A percentile compares a stretch with the other conserved stretches of the same genome.
These are phyloP conservation scores for Monilinia vaccinii-corymbosi DNA, from an alignment of 2,329 filamentous ascomycete genomes.

Conservation along the genomic window DNA sequence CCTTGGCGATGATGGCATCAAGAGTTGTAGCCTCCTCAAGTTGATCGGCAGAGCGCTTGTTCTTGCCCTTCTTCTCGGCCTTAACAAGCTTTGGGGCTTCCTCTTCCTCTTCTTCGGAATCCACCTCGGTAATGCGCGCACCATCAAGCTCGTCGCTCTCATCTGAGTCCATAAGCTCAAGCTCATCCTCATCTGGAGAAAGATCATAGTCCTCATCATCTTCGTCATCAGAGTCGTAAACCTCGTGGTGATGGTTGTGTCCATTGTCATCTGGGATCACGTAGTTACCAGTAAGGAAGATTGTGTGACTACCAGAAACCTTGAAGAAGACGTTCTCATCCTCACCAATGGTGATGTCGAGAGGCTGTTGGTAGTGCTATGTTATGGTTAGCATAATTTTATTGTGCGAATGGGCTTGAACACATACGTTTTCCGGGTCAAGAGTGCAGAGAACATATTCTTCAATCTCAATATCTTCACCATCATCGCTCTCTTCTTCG, in stretches of 20 bases:
- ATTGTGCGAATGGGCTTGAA: not conserved
- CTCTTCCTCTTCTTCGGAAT: conserved; percentile 70
- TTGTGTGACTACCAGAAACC: conserved; percentile 78
- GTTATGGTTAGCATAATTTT: conserved; percentile 24
- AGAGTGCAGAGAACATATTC: conserved; percentile 94
- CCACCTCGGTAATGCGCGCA: conserved; percentile 76
- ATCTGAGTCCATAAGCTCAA: conserved; percentile 48
- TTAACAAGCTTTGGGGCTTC: conserved; percentile 53
- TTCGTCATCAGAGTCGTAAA: conserved; percentile 50
- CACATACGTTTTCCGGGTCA: conserved; percentile 76
- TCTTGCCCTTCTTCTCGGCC: conserved; percentile 54
- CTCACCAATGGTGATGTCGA: conserved; percentile 86
- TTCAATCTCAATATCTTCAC: conserved; percentile 61
- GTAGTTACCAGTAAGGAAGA: conserved; percentile 96
- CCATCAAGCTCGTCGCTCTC: conserved; percentile 72
- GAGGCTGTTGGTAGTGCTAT: conserved; percentile 87
- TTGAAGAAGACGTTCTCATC: conserved; percentile 88
- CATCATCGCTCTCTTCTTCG: conserved; percentile 50
- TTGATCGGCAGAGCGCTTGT: conserved; percentile 81
- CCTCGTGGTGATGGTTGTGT: conserved; percentile 46
- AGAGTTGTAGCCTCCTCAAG: conserved; percentile 56
- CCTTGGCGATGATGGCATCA: conserved; percentile 76
- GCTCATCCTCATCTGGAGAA: conserved; percentile 69
- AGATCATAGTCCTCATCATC: conserved; percentile 73
- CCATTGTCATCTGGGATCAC: conserved; percentile 59